Conservation (phyloP, 345 rosid genomes). For the Gossypium turneri region DNA sequence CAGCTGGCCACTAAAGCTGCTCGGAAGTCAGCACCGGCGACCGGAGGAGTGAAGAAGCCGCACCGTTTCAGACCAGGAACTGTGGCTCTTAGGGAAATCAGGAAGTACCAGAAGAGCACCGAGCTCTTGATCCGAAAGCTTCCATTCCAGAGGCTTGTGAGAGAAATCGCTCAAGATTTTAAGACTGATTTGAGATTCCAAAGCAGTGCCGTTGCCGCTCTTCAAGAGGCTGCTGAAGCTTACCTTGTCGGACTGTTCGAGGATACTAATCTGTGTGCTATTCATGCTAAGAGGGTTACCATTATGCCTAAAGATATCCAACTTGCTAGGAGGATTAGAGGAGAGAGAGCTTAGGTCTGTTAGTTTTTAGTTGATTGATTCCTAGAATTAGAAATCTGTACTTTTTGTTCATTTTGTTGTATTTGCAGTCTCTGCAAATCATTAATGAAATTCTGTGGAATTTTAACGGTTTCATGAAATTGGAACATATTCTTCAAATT, state of each 20-base stretch:
- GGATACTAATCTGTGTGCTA: neutral
- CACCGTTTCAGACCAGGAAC: neutral
- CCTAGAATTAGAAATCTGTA: neutral
- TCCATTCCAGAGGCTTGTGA: neutral
- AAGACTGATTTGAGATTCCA: neutral
- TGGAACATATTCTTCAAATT: too few relatives aligned
- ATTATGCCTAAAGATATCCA: neutral
- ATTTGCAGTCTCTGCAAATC: neutral
- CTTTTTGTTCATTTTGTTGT: neutral
- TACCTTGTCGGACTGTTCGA: neutral
- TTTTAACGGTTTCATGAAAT: too few relatives aligned
- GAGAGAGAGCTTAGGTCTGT: neutral
- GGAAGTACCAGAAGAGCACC: neutral
- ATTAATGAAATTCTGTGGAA: neutral
- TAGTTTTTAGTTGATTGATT: neutral
- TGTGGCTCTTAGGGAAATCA: neutral
- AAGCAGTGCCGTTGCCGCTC: neutral
- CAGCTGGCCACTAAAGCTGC: neutral
- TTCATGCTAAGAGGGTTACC: neutral
- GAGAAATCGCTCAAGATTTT: neutral
- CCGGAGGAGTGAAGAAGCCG: conserved; percentile 1
- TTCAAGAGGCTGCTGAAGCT: neutral
- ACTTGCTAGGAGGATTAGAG: neutral
- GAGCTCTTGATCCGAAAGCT: neutral
- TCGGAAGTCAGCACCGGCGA: neutral